Base-by-base conservation (phyloP, 75 land plant genomes). In the Isoetes taiwanensis region DNA sequence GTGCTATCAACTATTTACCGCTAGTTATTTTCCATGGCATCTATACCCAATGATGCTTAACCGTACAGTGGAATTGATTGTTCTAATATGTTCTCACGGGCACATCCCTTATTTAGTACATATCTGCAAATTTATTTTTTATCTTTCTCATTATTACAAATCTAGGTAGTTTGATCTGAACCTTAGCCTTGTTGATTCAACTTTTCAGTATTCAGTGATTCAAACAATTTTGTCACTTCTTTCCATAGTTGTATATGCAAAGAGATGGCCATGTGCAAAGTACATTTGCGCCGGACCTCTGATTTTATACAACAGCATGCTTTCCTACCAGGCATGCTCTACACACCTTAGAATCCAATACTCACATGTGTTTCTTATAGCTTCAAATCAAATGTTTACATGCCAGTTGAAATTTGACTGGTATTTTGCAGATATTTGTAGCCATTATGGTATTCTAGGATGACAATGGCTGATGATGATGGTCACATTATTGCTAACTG, bases 381-480 rank as follows among this genome's bases (percentile, higher is more conserved):
- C 17, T 5, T 43, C 14, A 6, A 17, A 43, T 14, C 5, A 5
- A 3, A 17, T 43, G 3, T 43, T 16, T 43, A 5, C 5, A 12
- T 63, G 32, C 5, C n/a, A n/a, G n/a, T n/a, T n/a, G n/a, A n/a
- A 17, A 29, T 4, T 37, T 26, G 38, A 25, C 6, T 32, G 17
- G 32, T 43, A 38, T 41, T 35, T 34, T 30, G 50, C 69, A 70
- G 72, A 70, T 56, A 31, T 70, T 70, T 58, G 67, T 70, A 21
- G 60, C 72, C 8, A 54, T 57, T 1, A 70, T 64, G 72, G 67
- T 70, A 40, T 32, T 64, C 72, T 2, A 55, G 67, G 23, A 70
- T 70, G 52, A 66, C 72, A 42, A 63, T 70, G 56, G 67, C 67
- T 30, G 33, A 64, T 58, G n/a, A n/a, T n/a, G 72, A 70, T 57